Conservation (phyloP, 2,329 filamentous ascomycete species). For the Mollisia scopiformis region DNA sequence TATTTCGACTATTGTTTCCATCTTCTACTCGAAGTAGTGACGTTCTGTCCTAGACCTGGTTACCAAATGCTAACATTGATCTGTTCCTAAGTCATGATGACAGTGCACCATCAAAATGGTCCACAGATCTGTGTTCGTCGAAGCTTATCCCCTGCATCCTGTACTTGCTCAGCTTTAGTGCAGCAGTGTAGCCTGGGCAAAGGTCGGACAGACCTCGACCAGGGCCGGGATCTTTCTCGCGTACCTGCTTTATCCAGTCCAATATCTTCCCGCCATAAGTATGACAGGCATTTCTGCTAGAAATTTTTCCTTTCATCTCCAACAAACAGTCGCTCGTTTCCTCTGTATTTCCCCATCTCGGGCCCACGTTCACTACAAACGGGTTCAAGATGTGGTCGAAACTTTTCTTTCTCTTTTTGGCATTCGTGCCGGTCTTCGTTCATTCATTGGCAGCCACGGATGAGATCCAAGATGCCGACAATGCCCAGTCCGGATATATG, state of each 20-base stretch:
- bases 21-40: too few relatives aligned
- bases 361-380: background rate
- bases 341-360: background rate
- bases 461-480: slow-evolving; percentile 34
- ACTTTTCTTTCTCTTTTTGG: slow-evolving; percentile 14
- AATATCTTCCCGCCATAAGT: background rate
- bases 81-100: too few relatives aligned
- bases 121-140: background rate
- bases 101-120: background rate
- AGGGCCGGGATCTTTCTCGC: background rate
- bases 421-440: slow-evolving; percentile 19
- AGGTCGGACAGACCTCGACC: background rate
- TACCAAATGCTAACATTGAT: too few relatives aligned
- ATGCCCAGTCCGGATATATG: slow-evolving; percentile 42
- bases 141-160: too few relatives aligned
- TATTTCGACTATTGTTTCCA: too few relatives aligned
- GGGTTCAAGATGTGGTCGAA: slow-evolving; percentile 14
- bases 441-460: slow-evolving; percentile 21
- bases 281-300: background rate
- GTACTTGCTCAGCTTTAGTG: background rate
- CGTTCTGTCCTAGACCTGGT: too few relatives aligned
- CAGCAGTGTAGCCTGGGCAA: background rate
- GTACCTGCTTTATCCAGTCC: background rate
- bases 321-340: background rate
- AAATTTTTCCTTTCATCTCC: background rate